phyloP scores from a whole-genome alignment of 768 basidiomycete genomes.

The Termitomyces titanicus region DNA sequence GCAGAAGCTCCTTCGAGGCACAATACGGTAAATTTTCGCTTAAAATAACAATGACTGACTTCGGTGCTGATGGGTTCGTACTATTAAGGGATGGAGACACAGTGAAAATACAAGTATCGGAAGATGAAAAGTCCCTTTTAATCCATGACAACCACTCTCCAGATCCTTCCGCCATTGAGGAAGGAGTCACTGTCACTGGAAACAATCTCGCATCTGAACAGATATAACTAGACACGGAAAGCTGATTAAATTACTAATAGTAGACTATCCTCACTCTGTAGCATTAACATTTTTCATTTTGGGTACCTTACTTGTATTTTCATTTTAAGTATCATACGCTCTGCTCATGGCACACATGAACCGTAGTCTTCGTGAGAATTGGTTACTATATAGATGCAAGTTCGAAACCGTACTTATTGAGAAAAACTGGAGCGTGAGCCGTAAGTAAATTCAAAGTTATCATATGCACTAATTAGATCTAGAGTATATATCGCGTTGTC shows the following conservation, averaged over 20 bases:
- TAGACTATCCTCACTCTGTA: not conserved
- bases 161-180: slow-evolving; percentile 33
- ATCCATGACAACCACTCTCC: slow-evolving; percentile 61
- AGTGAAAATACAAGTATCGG: slow-evolving; percentile 49
- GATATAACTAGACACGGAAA: not conserved
- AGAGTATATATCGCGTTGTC: too few relatives aligned
- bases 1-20: slow-evolving; percentile 73
- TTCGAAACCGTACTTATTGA: too few relatives aligned
- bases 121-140: slow-evolving; percentile 39
- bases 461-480: too few relatives aligned
- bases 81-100: slow-evolving; percentile 59
- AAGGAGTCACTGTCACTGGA: not conserved
- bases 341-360: too few relatives aligned
- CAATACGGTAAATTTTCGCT: slow-evolving; percentile 52
- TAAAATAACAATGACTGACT: not conserved
- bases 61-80: not conserved
- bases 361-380: too few relatives aligned
- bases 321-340: too few relatives aligned
- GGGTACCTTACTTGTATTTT: not conserved
- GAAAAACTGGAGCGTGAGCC: too few relatives aligned
- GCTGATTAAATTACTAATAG: not conserved
- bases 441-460: too few relatives aligned
- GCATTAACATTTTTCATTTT: not conserved
- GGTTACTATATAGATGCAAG: too few relatives aligned
- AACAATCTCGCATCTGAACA: slow-evolving; percentile 1